phyloP scores from a whole-genome alignment of 257 asterid species.

The Eucommia ulmoides region DNA sequence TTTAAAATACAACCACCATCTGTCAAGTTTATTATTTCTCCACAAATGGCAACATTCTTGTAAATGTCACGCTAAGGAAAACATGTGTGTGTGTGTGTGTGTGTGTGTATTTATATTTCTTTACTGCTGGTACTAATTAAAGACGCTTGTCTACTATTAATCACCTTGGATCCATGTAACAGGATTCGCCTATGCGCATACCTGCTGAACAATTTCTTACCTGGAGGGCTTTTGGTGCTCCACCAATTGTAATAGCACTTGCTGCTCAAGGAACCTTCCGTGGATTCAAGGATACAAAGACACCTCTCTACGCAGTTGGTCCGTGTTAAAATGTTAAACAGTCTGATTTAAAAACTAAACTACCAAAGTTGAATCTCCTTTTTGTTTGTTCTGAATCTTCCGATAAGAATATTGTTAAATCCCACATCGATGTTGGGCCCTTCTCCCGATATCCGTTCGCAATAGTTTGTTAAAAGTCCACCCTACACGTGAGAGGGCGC shows the following conservation, averaged over 20 bases:
- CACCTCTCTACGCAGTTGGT: constrained; percentile 93
- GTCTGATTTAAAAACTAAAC: too few species aligned
- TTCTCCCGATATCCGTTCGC: too few species aligned
- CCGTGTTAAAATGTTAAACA: too few species aligned
- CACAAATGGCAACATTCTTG: neutral
- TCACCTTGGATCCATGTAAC: constrained; percentile 14
- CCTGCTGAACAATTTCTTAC: constrained; percentile 91
- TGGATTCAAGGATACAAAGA: constrained; percentile 92
- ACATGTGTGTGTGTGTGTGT: too few species aligned
- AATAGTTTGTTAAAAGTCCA: too few species aligned
- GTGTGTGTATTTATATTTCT: constrained; percentile 3
- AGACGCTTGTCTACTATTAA: constrained; percentile 3
- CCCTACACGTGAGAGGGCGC: too few species aligned
- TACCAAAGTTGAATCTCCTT: too few species aligned
- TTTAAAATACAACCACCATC: neutral
- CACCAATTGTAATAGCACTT: constrained; percentile 83
- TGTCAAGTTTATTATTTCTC: neutral
- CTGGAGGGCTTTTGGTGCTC: constrained; percentile 83
- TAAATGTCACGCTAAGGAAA: neutral
- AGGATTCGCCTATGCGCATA: constrained; percentile 88
- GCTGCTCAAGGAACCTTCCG: constrained; percentile 97
- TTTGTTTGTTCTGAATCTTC: too few species aligned
- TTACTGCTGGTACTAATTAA: too few species aligned
- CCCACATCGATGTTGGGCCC: too few species aligned
- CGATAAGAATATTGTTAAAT: too few species aligned